phyloP scores from a whole-genome alignment of 2,329 filamentous ascomycete species.

The Cladosporium velox region DNA sequence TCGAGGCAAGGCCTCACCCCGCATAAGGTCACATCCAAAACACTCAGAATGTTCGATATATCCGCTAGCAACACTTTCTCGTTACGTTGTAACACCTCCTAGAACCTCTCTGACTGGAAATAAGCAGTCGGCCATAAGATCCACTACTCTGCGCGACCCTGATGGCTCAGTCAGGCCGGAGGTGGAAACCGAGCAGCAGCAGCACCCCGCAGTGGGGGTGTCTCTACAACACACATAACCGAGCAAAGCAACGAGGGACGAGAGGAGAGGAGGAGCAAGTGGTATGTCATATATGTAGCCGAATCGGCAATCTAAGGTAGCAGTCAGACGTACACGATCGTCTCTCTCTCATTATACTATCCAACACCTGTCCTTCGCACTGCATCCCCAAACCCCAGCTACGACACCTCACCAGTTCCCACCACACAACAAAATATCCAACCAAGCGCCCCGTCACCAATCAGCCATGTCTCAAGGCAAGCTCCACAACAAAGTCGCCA shows the following conservation, averaged over 20 bases:
- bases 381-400: background rate
- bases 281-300: background rate
- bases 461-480: slow-evolving; percentile 31
- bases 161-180: background rate
- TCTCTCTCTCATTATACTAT: background rate
- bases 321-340: background rate
- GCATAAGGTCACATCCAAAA: background rate
- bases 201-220: slow-evolving; percentile 6
- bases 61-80: background rate
- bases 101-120: background rate
- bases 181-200: background rate
- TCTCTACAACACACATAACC: slow-evolving; percentile 5
- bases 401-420: background rate
- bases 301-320: background rate
- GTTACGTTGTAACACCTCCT: background rate
- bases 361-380: background rate
- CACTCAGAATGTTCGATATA: background rate
- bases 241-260: slow-evolving; percentile 6
- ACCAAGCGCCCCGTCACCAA: background rate
- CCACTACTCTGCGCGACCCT: background rate
- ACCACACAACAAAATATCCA: background rate
- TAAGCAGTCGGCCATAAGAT: background rate
- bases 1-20: background rate
- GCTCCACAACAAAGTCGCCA: slow-evolving; percentile 57
- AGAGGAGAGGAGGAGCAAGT: slow-evolving; percentile 1